Conservation (phyloP, 2,329 filamentous ascomycete species). For the Coleophoma crateriformis region DNA sequence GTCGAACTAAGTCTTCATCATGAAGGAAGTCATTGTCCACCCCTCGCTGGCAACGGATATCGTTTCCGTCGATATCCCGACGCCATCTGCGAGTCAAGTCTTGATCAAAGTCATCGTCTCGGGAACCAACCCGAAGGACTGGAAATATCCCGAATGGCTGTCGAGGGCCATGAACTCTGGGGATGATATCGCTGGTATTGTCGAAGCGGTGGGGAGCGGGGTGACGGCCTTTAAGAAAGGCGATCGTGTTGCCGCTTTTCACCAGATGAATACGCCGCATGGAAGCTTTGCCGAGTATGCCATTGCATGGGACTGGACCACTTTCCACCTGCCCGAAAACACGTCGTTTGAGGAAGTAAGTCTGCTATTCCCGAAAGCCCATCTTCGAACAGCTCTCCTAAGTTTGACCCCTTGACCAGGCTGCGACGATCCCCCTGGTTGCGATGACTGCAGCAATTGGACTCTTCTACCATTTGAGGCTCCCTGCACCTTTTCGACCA, state of each 20-base stretch:
- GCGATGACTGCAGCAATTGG: slow-evolving; percentile 47
- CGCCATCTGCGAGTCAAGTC: slow-evolving; percentile 32
- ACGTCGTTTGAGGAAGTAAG: slow-evolving; percentile 7
- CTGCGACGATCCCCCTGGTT: slow-evolving; percentile 49
- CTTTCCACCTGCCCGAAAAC: slow-evolving; percentile 30
- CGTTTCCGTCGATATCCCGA: slow-evolving; percentile 22
- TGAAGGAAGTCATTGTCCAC: too few species aligned
- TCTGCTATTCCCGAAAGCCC: too few species aligned
- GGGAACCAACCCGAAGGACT: slow-evolving; percentile 42
- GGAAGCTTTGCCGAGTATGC: slow-evolving; percentile 57
- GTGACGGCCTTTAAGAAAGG: slow-evolving; percentile 37
- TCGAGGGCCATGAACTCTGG: slow-evolving; percentile 27
- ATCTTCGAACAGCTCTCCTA: too few species aligned
- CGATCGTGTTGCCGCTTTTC: slow-evolving; percentile 39
- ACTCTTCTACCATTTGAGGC: slow-evolving; percentile 37
- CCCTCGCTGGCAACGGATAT: too few species aligned
- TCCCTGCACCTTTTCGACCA: slow-evolving; percentile 44
- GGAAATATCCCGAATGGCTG: slow-evolving; percentile 16
- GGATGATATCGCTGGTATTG: slow-evolving; percentile 38
- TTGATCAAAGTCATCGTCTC: slow-evolving; percentile 37
- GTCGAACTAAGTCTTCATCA: too few species aligned
- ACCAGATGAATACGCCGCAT: slow-evolving; percentile 40
- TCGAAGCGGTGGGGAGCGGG: slow-evolving; percentile 38
- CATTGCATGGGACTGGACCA: slow-evolving; percentile 45
- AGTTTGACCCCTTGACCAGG: slow-evolving; percentile 26